Conservation (phyloP, 208 protist species). For the Trypanosomatidae sp. region DNA sequence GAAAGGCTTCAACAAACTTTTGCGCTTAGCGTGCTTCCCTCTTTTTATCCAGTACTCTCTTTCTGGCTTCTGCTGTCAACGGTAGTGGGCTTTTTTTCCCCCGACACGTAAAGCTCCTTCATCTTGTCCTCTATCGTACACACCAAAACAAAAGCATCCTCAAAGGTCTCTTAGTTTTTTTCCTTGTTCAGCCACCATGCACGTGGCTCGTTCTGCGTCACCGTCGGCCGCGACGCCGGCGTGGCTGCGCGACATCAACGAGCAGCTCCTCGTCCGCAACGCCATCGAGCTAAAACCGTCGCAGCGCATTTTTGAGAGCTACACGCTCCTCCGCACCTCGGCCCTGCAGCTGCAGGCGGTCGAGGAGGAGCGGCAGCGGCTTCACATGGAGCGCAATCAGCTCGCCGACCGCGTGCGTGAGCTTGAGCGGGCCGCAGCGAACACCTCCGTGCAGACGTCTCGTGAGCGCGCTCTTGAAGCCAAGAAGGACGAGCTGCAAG, state of each 20-base stretch:
- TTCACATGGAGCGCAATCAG: slow-evolving; percentile 33
- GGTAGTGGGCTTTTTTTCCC: too few species aligned
- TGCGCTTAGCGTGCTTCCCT: too few species aligned
- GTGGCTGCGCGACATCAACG: slow-evolving; percentile 40
- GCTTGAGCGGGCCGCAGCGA: slow-evolving; percentile 45
- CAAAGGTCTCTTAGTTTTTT: too few species aligned
- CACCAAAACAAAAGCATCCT: too few species aligned
- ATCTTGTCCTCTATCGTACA: too few species aligned
- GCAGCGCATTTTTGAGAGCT: slow-evolving; percentile 44
- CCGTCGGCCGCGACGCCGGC: too few species aligned
- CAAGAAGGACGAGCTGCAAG: slow-evolving; percentile 43
- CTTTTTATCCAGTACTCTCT: too few species aligned
- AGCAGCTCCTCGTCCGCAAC: slow-evolving; percentile 55
- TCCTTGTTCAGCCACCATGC: too few species aligned
- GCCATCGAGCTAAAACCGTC: slow-evolving; percentile 47
- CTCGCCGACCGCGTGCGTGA: slow-evolving; percentile 46
- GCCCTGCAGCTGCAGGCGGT: slow-evolving; percentile 37
- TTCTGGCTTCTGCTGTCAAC: too few species aligned
- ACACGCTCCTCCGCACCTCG: slow-evolving; percentile 37
- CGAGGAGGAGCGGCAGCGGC: slow-evolving; percentile 33
- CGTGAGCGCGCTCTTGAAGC: slow-evolving; percentile 51
- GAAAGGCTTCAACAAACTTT: too few species aligned
- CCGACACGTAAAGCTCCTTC: too few species aligned
- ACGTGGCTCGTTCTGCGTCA: too few species aligned
- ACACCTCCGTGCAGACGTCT: slow-evolving; percentile 35